These are phyloP conservation scores for Boletales sp. DNA, from an alignment of 768 basidiomycete genomes.

Conservation along the genomic window DNA sequence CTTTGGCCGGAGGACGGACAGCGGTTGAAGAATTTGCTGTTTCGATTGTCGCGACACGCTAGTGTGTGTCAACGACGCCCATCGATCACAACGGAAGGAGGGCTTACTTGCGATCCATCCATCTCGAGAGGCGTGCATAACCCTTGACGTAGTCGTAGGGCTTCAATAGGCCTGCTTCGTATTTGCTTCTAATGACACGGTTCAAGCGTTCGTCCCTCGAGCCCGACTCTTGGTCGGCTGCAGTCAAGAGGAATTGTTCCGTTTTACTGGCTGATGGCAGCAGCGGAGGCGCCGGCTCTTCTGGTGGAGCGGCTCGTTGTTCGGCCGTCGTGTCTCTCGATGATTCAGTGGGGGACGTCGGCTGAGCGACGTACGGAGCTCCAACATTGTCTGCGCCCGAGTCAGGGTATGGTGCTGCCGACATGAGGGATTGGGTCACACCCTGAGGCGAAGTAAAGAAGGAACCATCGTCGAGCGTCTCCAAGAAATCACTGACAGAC, in stretches of 20 bases:
- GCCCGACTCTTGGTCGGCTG: conserved; percentile 91
- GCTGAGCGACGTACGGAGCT: conserved; percentile 14
- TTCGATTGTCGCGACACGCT: conserved; percentile 90
- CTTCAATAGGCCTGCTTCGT: conserved; percentile 91
- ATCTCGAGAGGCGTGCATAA: conserved; percentile 83
- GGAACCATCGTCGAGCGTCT: conserved; percentile 79
- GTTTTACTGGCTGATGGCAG: conserved; percentile 76
- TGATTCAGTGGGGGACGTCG: conserved; percentile 16
- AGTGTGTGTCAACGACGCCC: neutral
- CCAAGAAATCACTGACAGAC: conserved; percentile 71
- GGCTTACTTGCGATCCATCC: conserved; percentile 91
- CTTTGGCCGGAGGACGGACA: conserved; percentile 81
- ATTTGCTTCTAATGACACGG: conserved; percentile 92
- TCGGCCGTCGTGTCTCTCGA: conserved; percentile 23
- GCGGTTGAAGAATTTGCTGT: conserved; percentile 85
- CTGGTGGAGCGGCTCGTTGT: conserved; percentile 25
- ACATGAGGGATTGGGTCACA: conserved; percentile 47
- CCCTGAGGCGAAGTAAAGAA: conserved; percentile 65
- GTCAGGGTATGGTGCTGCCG: conserved; percentile 33
- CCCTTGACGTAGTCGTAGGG: conserved; percentile 98
- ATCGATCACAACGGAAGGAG: neutral
- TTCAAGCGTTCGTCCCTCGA: conserved; percentile 87
- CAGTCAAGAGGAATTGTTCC: conserved; percentile 87
- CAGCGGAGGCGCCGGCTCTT: conserved; percentile 45
- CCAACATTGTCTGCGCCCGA: conserved; percentile 5